phyloP scores from a whole-genome alignment of 2,329 filamentous ascomycete genomes.

The Lasiodiplodia theobromae region DNA sequence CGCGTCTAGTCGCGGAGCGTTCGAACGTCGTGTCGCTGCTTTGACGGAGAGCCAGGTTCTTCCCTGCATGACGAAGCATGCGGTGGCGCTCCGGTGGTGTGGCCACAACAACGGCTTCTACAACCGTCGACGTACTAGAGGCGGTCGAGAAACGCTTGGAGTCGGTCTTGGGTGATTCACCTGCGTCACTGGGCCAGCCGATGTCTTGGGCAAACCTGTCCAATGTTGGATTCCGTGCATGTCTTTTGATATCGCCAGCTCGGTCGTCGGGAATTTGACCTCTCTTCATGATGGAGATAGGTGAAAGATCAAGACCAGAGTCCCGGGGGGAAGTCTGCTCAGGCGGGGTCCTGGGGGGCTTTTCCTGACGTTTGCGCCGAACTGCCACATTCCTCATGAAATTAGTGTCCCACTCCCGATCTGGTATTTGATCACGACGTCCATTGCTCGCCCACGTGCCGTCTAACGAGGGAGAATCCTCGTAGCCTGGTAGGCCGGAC shows the following conservation, averaged over 20 bases:
- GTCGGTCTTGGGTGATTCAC: constrained; percentile 40
- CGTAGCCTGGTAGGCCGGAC: background rate
- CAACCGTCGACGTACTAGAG: constrained; percentile 62
- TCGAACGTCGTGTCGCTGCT: constrained; percentile 43
- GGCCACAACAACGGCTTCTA: constrained; percentile 62
- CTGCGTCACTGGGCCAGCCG: constrained; percentile 55
- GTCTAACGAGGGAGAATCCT: background rate
- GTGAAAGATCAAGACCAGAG: background rate
- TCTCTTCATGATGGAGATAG: constrained; percentile 25
- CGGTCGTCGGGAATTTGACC: constrained; percentile 41
- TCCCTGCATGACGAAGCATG: constrained; percentile 62
- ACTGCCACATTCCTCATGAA: constrained; percentile 52
- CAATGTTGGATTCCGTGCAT: constrained; percentile 47
- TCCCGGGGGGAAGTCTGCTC: constrained; percentile 33
- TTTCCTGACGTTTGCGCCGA: constrained; percentile 41
- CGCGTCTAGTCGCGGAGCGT: constrained; percentile 52
- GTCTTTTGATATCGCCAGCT: constrained; percentile 42
- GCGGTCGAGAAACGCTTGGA: constrained; percentile 56
- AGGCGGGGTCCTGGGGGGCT: constrained; percentile 37
- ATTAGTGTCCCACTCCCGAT: constrained; percentile 50
- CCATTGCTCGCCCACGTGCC: constrained; percentile 22
- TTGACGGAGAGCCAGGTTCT: constrained; percentile 59
- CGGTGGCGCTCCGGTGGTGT: constrained; percentile 54
- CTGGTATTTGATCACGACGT: constrained; percentile 37
- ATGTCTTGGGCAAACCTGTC: constrained; percentile 59